These are phyloP conservation scores for Phytopythium ostracodes DNA, from an alignment of 352 stramenopile species.

Conservation along the genomic window DNA sequence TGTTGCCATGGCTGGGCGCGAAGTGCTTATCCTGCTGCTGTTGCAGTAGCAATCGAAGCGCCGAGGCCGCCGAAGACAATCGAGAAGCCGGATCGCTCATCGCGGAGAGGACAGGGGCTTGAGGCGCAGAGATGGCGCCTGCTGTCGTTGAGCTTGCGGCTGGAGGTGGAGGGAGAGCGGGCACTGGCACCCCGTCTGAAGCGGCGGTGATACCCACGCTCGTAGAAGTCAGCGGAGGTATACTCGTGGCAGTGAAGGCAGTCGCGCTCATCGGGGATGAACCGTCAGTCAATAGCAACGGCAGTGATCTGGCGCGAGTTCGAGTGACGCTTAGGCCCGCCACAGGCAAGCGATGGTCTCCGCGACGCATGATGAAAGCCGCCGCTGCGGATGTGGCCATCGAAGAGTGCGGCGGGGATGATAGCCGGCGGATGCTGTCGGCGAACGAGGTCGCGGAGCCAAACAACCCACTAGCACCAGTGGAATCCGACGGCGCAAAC, in stretches of 20 bases:
- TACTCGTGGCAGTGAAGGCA: neutral
- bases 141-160: neutral
- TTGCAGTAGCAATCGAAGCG: neutral
- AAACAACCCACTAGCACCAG: neutral
- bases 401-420: neutral
- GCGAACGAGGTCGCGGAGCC: neutral
- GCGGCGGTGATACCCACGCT: neutral
- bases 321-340: neutral
- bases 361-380: neutral
- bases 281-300: slow-evolving; percentile 4
- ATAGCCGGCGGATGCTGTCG: slow-evolving; percentile 3
- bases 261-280: neutral
- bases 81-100: neutral
- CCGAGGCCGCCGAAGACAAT: neutral
- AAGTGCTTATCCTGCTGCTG: slow-evolving; percentile 6
- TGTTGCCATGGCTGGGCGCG: neutral
- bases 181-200: neutral
- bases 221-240: neutral
- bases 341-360: neutral
- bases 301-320: neutral
- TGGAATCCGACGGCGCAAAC: slow-evolving; percentile 7
- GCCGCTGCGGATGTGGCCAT: neutral
- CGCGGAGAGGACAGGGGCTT: neutral
- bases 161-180: neutral
- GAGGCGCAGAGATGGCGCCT: neutral